phyloP scores from a whole-genome alignment of 2,329 filamentous ascomycete species.

The Chaetoscypha palmicola region DNA sequence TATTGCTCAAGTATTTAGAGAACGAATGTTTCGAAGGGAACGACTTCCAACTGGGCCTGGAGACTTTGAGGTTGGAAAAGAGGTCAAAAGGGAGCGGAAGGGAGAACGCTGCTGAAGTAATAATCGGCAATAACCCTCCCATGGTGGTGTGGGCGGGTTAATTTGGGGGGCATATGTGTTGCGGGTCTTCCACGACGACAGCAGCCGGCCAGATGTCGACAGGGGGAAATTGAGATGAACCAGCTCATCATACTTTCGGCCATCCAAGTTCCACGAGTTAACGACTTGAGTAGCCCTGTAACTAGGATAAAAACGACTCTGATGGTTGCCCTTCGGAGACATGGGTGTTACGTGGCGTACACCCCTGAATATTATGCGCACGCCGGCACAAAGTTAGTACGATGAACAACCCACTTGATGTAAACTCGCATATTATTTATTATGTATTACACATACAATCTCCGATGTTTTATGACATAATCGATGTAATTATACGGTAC shows the following conservation, averaged over 20 bases:
- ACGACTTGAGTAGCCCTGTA: no score
- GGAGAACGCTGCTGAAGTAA: constrained; percentile 10
- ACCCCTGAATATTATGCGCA: no score
- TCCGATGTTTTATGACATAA: no score
- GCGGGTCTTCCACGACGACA: constrained; percentile 6
- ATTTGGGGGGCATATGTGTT: constrained; percentile 16
- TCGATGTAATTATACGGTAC: no score
- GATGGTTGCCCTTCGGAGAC: no score
- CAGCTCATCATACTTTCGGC: constrained; percentile 17
- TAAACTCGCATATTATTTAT: no score
- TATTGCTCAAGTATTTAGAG: constrained; percentile 24
- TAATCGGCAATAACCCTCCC: background rate
- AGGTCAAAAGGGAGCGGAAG: constrained; percentile 8
- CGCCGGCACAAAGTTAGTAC: no score
- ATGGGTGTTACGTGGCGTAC: no score
- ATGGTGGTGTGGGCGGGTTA: constrained; percentile 9
- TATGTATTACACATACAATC: no score
- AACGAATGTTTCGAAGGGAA: constrained; percentile 25
- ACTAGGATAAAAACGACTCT: no score
- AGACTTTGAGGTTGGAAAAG: constrained; percentile 15
- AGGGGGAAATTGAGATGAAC: constrained; percentile 27
- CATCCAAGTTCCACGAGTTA: no score
- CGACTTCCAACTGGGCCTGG: constrained; percentile 23
- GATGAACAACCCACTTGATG: no score
- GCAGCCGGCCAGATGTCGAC: constrained; percentile 9